Conservation (phyloP, 768 basidiomycete species). For the Mycena kentingensis region DNA sequence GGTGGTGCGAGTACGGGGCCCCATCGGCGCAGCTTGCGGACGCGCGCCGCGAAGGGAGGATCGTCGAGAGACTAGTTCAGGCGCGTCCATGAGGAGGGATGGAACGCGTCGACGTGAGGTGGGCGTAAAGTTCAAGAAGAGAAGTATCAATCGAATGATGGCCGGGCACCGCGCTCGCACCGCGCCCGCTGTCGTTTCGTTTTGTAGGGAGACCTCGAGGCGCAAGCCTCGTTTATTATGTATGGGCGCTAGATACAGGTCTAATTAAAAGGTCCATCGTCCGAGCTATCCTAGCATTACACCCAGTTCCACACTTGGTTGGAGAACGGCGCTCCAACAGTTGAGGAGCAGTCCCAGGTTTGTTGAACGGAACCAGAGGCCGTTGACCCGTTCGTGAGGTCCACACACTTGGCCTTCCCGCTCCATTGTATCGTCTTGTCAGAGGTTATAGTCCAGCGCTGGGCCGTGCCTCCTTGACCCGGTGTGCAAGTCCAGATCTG, state of each 20-base stretch:
- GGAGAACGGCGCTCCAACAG: background rate
- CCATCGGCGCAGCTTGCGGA: constrained; percentile 18
- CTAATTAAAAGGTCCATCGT: background rate
- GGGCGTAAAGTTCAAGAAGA: constrained; percentile 9
- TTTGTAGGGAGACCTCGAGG: constrained; percentile 1
- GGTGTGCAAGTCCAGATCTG: constrained; percentile 27
- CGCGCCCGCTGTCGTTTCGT: background rate
- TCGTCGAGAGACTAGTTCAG: constrained; percentile 5
- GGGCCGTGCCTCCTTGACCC: constrained; percentile 14
- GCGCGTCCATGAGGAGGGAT: constrained; percentile 9
- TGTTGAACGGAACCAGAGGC: constrained; percentile 18
- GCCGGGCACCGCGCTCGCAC: background rate
- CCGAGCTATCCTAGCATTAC: background rate
- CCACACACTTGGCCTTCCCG: constrained; percentile 23
- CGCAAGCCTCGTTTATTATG: too few relatives aligned
- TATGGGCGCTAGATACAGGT: too few relatives aligned
- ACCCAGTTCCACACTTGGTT: constrained; percentile 31
- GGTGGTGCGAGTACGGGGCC: constrained; percentile 10
- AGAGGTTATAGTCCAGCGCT: constrained; percentile 14
- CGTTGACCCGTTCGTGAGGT: constrained; percentile 22
- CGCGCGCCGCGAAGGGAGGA: constrained; percentile 10
- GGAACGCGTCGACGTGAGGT: constrained; percentile 5
- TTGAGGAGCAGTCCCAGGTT: constrained; percentile 6
- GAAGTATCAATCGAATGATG: constrained; percentile 10
- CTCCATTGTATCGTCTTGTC: constrained; percentile 18